These are phyloP conservation scores for Ogataea wickerhamii DNA, from an alignment of 805 yeast genomes.

Conservation along the genomic window DNA sequence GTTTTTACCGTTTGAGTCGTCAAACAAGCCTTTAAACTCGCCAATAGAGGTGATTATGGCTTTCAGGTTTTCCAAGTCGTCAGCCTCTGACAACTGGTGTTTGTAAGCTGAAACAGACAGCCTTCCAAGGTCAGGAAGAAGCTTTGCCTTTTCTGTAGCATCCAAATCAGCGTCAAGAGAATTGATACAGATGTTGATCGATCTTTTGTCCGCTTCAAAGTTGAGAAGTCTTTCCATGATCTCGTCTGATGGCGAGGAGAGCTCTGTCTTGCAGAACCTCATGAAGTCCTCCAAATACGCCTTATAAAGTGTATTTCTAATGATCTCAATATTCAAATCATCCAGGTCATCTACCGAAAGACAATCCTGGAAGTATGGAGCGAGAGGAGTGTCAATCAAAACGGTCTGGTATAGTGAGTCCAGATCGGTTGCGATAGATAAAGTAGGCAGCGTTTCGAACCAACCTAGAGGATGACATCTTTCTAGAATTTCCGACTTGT, in stretches of 20 bases:
- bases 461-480: conserved; percentile 97
- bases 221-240: conserved; percentile 73
- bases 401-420: conserved; percentile 92
- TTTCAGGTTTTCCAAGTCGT: conserved; percentile 83
- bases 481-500: conserved; percentile 78
- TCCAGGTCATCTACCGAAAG: conserved; percentile 84
- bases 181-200: conserved; percentile 87
- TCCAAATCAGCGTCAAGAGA: conserved; percentile 80
- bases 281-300: conserved; percentile 90
- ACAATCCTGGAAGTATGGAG: conserved; percentile 92
- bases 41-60: conserved; percentile 58
- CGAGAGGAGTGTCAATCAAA: conserved; percentile 93
- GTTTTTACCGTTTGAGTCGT: conserved; percentile 48
- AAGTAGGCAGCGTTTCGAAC: conserved; percentile 96
- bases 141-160: conserved; percentile 61
- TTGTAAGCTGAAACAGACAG: conserved; percentile 67
- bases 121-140: conserved; percentile 81
- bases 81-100: conserved; percentile 64
- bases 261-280: conserved; percentile 54
- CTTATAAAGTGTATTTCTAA: conserved; percentile 86
- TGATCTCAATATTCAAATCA: conserved; percentile 91
- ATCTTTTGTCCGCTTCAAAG: conserved; percentile 94
- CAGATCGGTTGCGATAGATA: conserved; percentile 90
- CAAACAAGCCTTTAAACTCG: conserved; percentile 61
- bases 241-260: conserved; percentile 75